A percentile compares a stretch with the other conserved stretches of the same genome.
Evolutionary conservation across 2,329 filamentous ascomycete species (phyloP).

Genomic region (Plectosphaerella sp.): DNA sequence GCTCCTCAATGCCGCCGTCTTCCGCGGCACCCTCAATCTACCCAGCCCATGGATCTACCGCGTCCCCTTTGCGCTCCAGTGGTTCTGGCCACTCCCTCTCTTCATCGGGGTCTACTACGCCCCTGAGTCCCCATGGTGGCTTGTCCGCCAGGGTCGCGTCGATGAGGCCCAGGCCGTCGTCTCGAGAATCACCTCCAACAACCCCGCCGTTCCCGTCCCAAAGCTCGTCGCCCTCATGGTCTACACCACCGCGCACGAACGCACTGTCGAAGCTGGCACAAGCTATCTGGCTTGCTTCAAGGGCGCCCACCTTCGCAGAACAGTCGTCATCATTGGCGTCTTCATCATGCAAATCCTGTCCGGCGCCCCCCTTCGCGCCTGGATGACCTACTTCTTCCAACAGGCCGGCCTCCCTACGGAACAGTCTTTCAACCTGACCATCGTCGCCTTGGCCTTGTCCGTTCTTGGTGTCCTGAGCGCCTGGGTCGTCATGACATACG

Average conservation of each 20-base stretch:
- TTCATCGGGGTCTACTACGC: constrained; percentile 24
- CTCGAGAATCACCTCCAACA: constrained; percentile 21
- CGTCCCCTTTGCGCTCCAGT: constrained; percentile 33
- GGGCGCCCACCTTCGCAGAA: constrained; percentile 26
- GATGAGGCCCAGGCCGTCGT: constrained; percentile 10
- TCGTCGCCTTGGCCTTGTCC: constrained; percentile 37
- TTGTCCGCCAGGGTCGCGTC: constrained; percentile 24
- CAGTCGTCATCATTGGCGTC: constrained; percentile 38
- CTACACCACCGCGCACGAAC: constrained; percentile 29
- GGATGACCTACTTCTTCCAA: constrained; percentile 46
- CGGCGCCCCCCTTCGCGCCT: constrained; percentile 47
- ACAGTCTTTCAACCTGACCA: constrained; percentile 39
- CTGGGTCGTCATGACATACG: constrained; percentile 31
- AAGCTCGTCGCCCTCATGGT: constrained; percentile 30
- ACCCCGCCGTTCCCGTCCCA: constrained; percentile 21
- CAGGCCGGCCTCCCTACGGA: constrained; percentile 38
- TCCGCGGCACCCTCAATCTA: constrained; percentile 3
- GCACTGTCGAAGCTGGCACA: constrained; percentile 25
- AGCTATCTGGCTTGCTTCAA: constrained; percentile 27
- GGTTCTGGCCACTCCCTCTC: constrained; percentile 29
- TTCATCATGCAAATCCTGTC: constrained; percentile 50
- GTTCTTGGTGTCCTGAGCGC: constrained; percentile 34
- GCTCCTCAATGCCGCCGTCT: constrained; percentile 5
- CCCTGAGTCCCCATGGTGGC: constrained; percentile 35
- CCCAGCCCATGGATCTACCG: constrained; percentile 22